A percentile compares a stretch with the other conserved stretches of the same genome.
Conservation (phyloP, 179 eudicot species). For the Spinacia oleracea region DNA sequence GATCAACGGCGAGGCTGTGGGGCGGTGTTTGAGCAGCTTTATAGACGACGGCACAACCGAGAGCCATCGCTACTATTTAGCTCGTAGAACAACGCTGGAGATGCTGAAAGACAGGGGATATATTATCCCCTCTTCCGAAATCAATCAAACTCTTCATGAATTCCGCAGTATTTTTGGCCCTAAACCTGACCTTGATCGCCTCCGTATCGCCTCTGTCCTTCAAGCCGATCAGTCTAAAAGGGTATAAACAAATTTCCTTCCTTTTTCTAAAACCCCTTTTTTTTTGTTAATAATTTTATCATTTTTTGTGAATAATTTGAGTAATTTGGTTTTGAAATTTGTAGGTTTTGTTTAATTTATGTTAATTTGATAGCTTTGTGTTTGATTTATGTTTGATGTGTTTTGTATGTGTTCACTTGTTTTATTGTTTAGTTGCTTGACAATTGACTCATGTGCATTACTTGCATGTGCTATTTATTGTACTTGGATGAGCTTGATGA, state of each 20-base stretch:
- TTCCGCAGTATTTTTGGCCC: constrained; percentile 60
- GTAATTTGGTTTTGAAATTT: background rate
- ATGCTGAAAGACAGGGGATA: constrained; percentile 72
- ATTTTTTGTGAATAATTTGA: background rate
- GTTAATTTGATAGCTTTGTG: background rate
- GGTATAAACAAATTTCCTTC: constrained; percentile 26
- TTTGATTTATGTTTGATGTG: too few relatives aligned
- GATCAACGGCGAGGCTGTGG: constrained; percentile 33
- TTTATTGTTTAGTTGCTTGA: background rate
- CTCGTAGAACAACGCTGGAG: constrained; percentile 63
- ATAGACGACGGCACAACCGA: constrained; percentile 52
- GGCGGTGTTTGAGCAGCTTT: constrained; percentile 38
- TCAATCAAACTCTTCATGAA: constrained; percentile 49
- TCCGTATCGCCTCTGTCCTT: constrained; percentile 56
- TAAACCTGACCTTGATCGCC: constrained; percentile 59
- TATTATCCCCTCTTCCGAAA: constrained; percentile 53
- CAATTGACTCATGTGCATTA: background rate
- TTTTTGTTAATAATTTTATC: background rate
- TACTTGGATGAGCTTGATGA: background rate
- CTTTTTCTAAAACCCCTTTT: background rate
- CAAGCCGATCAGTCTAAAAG: constrained; percentile 54
- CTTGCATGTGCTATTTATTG: background rate
- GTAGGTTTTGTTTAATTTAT: background rate
- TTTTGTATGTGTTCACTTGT: background rate
- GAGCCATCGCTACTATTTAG: constrained; percentile 58